Percentiles rank a stretch among this genome's conserved stretches.
Evolutionary conservation across 192 early-diverging fungal species (phyloP).

Genomic region (Linnemannia hyalina): DNA sequence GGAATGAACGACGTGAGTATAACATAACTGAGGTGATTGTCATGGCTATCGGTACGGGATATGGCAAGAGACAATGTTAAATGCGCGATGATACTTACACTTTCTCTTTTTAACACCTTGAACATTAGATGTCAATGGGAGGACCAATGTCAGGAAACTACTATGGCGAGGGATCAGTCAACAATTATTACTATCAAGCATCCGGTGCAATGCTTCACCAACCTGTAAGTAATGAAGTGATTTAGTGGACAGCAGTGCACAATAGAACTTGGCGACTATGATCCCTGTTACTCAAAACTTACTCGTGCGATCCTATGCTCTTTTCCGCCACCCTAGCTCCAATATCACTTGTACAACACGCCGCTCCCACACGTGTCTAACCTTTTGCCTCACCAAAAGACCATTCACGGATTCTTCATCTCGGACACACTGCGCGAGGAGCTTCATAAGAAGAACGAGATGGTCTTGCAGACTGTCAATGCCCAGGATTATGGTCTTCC

Average conservation of each 20-base stretch:
- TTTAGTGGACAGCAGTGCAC: not conserved
- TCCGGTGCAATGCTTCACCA: slow-evolving; percentile 48
- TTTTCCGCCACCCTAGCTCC: slow-evolving; percentile 63
- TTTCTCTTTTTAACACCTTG: not conserved
- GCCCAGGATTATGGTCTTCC: slow-evolving; percentile 76
- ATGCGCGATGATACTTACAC: not conserved
- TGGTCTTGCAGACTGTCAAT: slow-evolving; percentile 58
- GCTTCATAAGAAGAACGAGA: slow-evolving; percentile 79
- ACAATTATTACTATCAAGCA: slow-evolving; percentile 49
- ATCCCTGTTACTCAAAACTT: not conserved
- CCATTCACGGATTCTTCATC: slow-evolving; percentile 88
- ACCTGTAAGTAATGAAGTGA: slow-evolving; percentile 15
- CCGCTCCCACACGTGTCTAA: slow-evolving; percentile 79
- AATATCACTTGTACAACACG: slow-evolving; percentile 85
- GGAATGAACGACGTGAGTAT: slow-evolving; percentile 39
- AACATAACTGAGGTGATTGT: not conserved
- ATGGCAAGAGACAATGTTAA: not conserved
- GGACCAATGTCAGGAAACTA: slow-evolving; percentile 33
- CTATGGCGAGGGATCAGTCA: slow-evolving; percentile 38
- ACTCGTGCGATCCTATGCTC: not conserved
- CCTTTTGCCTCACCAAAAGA: slow-evolving; percentile 79
- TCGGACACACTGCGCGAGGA: slow-evolving; percentile 87
- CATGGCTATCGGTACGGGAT: not conserved
- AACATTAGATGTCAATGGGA: slow-evolving; percentile 33
- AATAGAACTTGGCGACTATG: too few species aligned